These are phyloP conservation scores for Escovopsis weberi DNA, from an alignment of 2,329 filamentous ascomycete genomes.

Conservation along the genomic window DNA sequence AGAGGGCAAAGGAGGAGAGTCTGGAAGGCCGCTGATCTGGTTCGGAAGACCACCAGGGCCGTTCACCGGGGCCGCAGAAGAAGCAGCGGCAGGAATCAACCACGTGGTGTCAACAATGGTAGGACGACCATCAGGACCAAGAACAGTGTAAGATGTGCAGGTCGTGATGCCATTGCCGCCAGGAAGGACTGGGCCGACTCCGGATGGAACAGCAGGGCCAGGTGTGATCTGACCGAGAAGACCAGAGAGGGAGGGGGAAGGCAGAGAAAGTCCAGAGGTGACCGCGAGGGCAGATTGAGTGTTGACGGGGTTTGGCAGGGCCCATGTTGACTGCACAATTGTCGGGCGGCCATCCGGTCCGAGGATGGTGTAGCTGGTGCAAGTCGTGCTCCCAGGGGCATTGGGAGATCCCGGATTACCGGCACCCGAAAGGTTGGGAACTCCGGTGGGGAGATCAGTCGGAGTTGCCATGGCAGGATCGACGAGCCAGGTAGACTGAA, in stretches of 20 bases:
- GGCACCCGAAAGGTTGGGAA: conserved; percentile 1
- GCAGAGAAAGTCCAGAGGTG: background rate
- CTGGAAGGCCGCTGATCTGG: background rate
- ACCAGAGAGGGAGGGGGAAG: background rate
- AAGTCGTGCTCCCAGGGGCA: conserved; percentile 5
- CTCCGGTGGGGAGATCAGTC: background rate
- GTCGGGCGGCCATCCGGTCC: conserved; percentile 18
- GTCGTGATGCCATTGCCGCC: conserved; percentile 2
- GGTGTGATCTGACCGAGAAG: background rate
- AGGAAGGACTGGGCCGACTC: background rate
- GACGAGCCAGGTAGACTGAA: conserved; percentile 18
- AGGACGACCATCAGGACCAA: conserved; percentile 5
- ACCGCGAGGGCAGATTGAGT: conserved; percentile 1
- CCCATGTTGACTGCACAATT: conserved; percentile 18
- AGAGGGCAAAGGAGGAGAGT: background rate
- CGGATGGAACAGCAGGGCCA: background rate
- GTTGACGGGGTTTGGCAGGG: conserved; percentile 10
- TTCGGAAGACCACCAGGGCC: background rate
- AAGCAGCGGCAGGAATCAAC: conserved; percentile 11
- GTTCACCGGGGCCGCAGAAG: background rate
- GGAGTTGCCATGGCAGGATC: background rate
- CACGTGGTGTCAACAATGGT: conserved; percentile 7
- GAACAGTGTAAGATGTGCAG: conserved; percentile 2
- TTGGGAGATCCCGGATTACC: conserved; percentile 1
- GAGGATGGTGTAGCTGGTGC: conserved; percentile 13